Base-by-base conservation (phyloP, 345 rosid species). In the Brassica nigra region DNA sequence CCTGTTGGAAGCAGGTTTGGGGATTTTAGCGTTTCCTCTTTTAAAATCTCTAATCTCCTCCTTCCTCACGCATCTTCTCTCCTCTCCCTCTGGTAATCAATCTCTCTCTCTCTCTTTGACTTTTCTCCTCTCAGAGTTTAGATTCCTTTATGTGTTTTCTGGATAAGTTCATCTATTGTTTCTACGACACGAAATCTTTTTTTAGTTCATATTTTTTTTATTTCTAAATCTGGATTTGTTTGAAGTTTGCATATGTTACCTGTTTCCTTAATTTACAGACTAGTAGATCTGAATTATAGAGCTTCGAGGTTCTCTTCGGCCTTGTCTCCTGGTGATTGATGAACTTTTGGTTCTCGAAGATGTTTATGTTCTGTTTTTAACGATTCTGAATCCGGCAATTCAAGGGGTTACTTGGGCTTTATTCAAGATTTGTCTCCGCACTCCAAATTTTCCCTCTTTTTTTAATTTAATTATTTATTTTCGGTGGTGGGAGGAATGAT, bases 11-110 rank as follows among this genome's bases (percentile, higher is more conserved):
- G 69, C 18, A 49, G 57, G 55, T 77, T 77, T 62, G 75, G 57
- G 57, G 3, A 8, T 4, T 54, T 6, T 8, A 27, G 31, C 55
- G 15, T 62, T 59, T 76, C 34, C 33, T 49, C 49, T 9, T 39
- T 58, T 14, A 49, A 73, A 28, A 11, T 68, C 36, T 61, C 66
- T 10, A 44, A 33, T 73, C 57, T 29, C 27, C 69, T 73, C 63
- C 65, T 74, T 68, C 83, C 49, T 74, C 75, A 36, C 28, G 66
- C 78, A 44, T 78, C 66, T 79, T 62, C 73, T 42, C 55, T 67
- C 65, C 57, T 47, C 47, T 47, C 55, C 55, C 55, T 34, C 78
- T 61, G 74, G 74, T 79, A 79, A 79, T 49, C 57, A n/a, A n/a
- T n/a, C 3, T 12, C 28, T 66, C 42, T 42, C 47, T 62, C 71